phyloP scores from a whole-genome alignment of 306 rosid genomes.

The Castanea mollissima region DNA sequence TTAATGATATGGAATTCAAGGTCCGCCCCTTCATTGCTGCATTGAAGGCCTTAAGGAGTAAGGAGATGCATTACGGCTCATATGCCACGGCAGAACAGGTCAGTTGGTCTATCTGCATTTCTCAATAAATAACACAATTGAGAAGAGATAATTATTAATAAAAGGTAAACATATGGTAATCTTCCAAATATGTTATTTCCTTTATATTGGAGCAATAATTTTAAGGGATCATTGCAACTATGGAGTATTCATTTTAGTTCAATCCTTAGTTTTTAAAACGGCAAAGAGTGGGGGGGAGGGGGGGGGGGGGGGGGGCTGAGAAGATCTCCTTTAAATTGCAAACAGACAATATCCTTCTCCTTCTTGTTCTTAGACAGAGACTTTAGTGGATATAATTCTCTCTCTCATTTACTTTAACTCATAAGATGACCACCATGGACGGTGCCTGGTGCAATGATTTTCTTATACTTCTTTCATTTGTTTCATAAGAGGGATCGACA shows the following conservation, averaged over 20 bases:
- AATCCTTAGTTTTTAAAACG: neutral
- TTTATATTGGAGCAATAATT: too few species aligned
- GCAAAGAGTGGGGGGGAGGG: neutral
- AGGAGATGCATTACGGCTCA: constrained; percentile 96
- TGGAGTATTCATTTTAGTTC: neutral
- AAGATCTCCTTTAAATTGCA: neutral
- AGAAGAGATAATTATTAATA: neutral
- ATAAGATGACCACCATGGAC: neutral
- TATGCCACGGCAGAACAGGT: constrained; percentile 98
- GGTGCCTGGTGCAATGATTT: neutral
- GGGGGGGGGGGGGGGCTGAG: neutral
- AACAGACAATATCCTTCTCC: neutral
- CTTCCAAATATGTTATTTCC: too few species aligned
- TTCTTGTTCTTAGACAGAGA: neutral
- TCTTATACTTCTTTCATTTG: neutral
- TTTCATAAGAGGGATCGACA: neutral
- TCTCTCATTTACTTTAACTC: neutral
- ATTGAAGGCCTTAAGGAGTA: constrained; percentile 76
- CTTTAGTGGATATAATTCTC: too few species aligned
- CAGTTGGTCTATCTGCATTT: constrained; percentile 1
- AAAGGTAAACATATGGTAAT: too few species aligned
- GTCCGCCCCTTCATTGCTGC: constrained; percentile 89
- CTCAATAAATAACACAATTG: neutral
- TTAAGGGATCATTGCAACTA: neutral
- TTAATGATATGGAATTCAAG: constrained; percentile 21